phyloP scores from a whole-genome alignment of 352 stramenopile genomes.

The Globisporangium cylindrosporum region DNA sequence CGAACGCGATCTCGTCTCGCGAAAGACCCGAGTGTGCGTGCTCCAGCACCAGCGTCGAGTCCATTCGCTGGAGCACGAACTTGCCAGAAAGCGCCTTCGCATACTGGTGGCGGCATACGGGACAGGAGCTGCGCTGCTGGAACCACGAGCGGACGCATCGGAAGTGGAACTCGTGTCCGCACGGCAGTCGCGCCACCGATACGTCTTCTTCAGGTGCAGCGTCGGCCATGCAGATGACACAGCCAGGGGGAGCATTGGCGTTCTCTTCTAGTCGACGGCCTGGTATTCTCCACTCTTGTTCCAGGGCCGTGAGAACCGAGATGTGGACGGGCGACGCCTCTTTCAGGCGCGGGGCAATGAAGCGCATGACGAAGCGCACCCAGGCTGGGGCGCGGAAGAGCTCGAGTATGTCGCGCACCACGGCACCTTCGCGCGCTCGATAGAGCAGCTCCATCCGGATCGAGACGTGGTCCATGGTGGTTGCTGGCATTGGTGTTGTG shows the following conservation, averaged over 20 bases:
- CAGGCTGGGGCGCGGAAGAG: constrained; percentile 55
- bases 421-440: constrained; percentile 36
- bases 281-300: constrained; percentile 19
- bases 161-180: constrained; percentile 83
- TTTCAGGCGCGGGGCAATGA: constrained; percentile 64
- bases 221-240: constrained; percentile 88
- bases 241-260: constrained; percentile 22
- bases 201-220: constrained; percentile 27
- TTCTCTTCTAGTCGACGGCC: constrained; percentile 11
- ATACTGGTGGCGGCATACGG: constrained; percentile 75
- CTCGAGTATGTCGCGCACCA: constrained; percentile 47
- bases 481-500: no score
- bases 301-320: constrained; percentile 36
- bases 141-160: constrained; percentile 79
- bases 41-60: constrained; percentile 8
- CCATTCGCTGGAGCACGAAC: constrained; percentile 1
- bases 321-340: constrained; percentile 43
- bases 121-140: constrained; percentile 63
- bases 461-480: no score
- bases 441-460: constrained; percentile 64
- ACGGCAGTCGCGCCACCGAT: constrained; percentile 65
- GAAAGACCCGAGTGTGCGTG: background rate
- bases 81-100: constrained; percentile 10
- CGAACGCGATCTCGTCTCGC: background rate
- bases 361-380: constrained; percentile 58